Conservation (phyloP, 768 basidiomycete genomes). For the Psilocybe cubensis region DNA sequence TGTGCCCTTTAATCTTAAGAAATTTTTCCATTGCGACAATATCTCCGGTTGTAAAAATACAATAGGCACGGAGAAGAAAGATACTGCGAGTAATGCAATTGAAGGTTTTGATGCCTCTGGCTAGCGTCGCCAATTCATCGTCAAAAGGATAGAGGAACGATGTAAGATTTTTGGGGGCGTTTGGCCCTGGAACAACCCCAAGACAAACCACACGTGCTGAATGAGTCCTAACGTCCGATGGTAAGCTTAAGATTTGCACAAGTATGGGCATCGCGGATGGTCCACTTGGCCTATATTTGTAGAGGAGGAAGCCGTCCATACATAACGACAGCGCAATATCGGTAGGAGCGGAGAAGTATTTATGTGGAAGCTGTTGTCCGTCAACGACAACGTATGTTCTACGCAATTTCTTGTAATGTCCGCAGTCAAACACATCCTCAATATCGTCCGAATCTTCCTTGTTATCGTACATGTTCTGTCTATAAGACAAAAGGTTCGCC, state of each 20-base stretch:
- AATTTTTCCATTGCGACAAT: slow-evolving; percentile 24
- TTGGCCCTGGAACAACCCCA: slow-evolving; percentile 50
- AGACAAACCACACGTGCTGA: slow-evolving; percentile 37
- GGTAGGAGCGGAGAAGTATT: neutral
- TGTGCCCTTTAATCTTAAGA: slow-evolving; percentile 45
- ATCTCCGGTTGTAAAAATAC: slow-evolving; percentile 23
- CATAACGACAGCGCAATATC: neutral
- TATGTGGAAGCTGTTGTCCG: neutral
- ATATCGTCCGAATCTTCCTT: neutral
- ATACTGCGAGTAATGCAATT: slow-evolving; percentile 5
- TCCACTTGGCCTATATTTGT: neutral
- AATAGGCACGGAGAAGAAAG: slow-evolving; percentile 21
- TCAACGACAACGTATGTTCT: neutral
- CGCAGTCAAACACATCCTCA: neutral
- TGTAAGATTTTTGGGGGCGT: slow-evolving; percentile 42
- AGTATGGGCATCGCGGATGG: neutral
- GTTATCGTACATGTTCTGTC: neutral
- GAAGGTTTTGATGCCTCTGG: slow-evolving; percentile 39
- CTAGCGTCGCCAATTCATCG: slow-evolving; percentile 38
- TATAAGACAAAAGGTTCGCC: neutral
- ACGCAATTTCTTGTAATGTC: neutral
- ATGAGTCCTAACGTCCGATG: slow-evolving; percentile 35
- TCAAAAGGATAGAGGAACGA: slow-evolving; percentile 47
- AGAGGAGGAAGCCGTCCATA: neutral
- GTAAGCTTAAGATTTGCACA: slow-evolving; percentile 25